Evolutionary conservation across 345 rosid genomes (phyloP), one percentile per base, ranked within the genome.

Genomic region (Ailanthus altissimus): DNA sequence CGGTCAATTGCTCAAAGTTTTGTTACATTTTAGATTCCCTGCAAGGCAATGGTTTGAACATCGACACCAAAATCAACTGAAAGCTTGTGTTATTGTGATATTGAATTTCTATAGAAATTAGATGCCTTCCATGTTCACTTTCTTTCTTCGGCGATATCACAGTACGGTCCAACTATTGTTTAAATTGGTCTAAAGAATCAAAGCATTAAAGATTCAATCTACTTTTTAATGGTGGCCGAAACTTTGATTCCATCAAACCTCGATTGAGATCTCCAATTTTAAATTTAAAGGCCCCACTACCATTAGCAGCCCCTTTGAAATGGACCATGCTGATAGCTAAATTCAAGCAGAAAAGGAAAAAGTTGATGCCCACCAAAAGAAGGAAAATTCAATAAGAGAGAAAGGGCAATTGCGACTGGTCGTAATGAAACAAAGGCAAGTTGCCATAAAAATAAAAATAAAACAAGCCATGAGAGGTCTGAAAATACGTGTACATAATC

Each of bases 261-360:
- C n/a, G 25, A 21, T 21, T 40, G 6, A 45, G 18, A 73, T 15
- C 2, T 40, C 56, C 2, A 7, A 1, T 32, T 6, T 10, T 4
- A 3, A 11, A 8, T 6, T 8, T 14, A 15, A 8, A 59, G 58
- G 3, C 43, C 76, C 46, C 58, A 60, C 57, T 46, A 46, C 2
- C 59, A 36, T 10, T 20, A 36, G 36, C 43, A 57, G 42, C 40
- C 42, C 54, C 26, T 32, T 51, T 8, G 62, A 20, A 16, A 25
- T 61, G 76, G 57, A 59, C 67, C 21, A 62, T 26, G 63, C 38
- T 54, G 71, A 54, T 75, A 9, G 64, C 64, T 65, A 64, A 75
- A 75, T 74, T 74, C 5, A 6, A 63, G 68, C 76, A 45, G 69
- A 51, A 63, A 49, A 50, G 21, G 25, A 63, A 28, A 63, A 75